Conservation (phyloP, 495 filamentous ascomycete species). For the Aspergillus avenaceus region DNA sequence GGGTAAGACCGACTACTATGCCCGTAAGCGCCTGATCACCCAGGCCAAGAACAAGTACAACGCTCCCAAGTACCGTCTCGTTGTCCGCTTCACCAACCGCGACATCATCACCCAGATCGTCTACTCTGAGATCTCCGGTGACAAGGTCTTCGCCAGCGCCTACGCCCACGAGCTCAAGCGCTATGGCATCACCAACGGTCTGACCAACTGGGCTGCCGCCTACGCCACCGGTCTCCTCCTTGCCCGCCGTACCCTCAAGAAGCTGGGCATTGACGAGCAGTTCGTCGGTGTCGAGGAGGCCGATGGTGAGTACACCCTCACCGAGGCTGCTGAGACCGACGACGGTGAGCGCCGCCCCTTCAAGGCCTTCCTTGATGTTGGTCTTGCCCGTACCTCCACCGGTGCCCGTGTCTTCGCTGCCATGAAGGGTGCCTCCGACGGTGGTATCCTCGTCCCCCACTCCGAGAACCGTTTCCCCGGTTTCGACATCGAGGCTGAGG, state of each 20-base stretch:
- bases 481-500: conserved; percentile 93
- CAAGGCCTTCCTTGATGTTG: conserved; percentile 98
- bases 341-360: conserved; percentile 89
- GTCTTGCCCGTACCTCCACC: conserved; percentile 92
- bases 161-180: conserved; percentile 97
- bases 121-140: conserved; percentile 91
- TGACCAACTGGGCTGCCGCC: conserved; percentile 99
- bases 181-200: conserved; percentile 95
- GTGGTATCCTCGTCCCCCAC: conserved; percentile 95
- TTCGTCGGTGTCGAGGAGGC: conserved; percentile 94
- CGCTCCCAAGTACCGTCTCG: conserved; percentile 98
- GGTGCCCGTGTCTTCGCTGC: conserved; percentile 98
- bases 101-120: conserved; percentile 98
- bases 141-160: conserved; percentile 90
- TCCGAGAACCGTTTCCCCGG: conserved; percentile 99
- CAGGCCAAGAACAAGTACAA: conserved; percentile 99
- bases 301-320: conserved; percentile 89
- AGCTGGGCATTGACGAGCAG: conserved; percentile 87
- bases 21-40: conserved; percentile 97
- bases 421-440: conserved; percentile 99
- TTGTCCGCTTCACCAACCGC: conserved; percentile 99
- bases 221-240: conserved; percentile 96
- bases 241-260: conserved; percentile 92
- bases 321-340: conserved; percentile 82
- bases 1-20: conserved; percentile 99